Evolutionary conservation across 2,329 filamentous ascomycete genomes (phyloP).

Genomic region (Clarireedia paspali): DNA sequence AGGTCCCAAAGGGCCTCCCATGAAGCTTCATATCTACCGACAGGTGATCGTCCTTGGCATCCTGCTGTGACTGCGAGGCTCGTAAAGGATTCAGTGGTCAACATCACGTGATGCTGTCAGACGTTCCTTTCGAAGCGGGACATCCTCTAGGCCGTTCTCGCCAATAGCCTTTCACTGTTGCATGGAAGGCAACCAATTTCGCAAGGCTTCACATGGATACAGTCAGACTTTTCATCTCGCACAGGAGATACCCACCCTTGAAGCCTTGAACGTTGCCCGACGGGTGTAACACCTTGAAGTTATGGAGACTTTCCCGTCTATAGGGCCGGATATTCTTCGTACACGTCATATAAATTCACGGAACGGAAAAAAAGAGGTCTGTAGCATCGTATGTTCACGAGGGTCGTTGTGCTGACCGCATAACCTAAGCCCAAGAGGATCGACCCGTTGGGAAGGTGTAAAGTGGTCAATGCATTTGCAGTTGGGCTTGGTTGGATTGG

Average conservation of each 20-base stretch:
- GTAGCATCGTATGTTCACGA: constrained; percentile 11
- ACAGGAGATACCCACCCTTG: not conserved
- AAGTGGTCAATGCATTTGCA: constrained; percentile 12
- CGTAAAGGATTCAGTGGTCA: not conserved
- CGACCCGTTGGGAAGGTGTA: constrained; percentile 5
- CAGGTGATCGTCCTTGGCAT: not conserved
- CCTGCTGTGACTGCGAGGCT: not conserved
- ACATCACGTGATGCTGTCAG: not conserved
- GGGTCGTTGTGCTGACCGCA: constrained; percentile 10
- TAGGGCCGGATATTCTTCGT: not conserved
- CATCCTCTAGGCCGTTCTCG: not conserved
- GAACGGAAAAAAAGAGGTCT: not conserved
- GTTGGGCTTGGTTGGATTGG: constrained; percentile 18
- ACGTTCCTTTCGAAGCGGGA: not conserved
- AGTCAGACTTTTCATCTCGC: not conserved
- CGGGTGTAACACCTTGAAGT: not conserved
- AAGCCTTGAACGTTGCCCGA: not conserved
- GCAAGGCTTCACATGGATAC: not conserved
- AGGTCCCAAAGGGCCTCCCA: constrained; percentile 62
- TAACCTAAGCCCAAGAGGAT: constrained; percentile 3
- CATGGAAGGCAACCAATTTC: not conserved
- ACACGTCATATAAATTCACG: constrained; percentile 7
- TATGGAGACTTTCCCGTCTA: not conserved
- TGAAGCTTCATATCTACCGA: constrained; percentile 9
- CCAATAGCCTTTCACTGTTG: not conserved